Evolutionary conservation across 2,329 filamentous ascomycete species (phyloP).

Genomic region (Lasiodiplodia gonubiensis): DNA sequence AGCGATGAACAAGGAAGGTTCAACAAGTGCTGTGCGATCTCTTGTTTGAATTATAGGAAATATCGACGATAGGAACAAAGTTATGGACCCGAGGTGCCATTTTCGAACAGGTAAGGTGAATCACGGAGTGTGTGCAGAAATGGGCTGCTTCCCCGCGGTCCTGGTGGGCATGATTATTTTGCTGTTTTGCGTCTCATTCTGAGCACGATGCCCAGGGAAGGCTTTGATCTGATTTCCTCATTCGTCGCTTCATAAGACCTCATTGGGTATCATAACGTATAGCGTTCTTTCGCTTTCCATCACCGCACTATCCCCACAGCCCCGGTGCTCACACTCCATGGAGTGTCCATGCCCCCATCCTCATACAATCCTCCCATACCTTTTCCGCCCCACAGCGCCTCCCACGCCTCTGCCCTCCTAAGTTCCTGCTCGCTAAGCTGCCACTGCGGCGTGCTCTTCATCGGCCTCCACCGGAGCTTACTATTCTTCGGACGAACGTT

Average conservation of each 20-base stretch:
- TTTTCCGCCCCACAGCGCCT: constrained; percentile 20
- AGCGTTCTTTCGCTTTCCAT: neutral
- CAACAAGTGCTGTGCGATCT: too few species aligned
- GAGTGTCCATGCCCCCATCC: constrained; percentile 9
- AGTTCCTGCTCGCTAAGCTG: constrained; percentile 29
- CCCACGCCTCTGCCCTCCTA: constrained; percentile 21
- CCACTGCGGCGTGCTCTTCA: constrained; percentile 30
- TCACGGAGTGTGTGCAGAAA: too few species aligned
- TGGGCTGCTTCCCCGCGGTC: too few species aligned
- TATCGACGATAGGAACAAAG: neutral
- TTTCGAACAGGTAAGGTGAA: too few species aligned
- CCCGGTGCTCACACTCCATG: constrained; percentile 19
- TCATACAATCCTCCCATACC: constrained; percentile 11
- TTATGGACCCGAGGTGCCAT: neutral
- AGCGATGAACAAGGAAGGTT: neutral
- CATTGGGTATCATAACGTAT: constrained; percentile 18
- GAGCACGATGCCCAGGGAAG: neutral
- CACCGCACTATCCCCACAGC: constrained; percentile 20
- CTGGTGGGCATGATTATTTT: neutral
- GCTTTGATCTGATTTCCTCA: neutral
- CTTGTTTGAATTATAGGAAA: neutral
- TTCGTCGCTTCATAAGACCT: constrained; percentile 16
- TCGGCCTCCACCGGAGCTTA: constrained; percentile 26
- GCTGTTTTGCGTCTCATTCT: neutral
- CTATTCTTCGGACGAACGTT: neutral